Evolutionary conservation across 2,329 filamentous ascomycete species (phyloP).

Genomic region (Colletotrichum sp.): DNA sequence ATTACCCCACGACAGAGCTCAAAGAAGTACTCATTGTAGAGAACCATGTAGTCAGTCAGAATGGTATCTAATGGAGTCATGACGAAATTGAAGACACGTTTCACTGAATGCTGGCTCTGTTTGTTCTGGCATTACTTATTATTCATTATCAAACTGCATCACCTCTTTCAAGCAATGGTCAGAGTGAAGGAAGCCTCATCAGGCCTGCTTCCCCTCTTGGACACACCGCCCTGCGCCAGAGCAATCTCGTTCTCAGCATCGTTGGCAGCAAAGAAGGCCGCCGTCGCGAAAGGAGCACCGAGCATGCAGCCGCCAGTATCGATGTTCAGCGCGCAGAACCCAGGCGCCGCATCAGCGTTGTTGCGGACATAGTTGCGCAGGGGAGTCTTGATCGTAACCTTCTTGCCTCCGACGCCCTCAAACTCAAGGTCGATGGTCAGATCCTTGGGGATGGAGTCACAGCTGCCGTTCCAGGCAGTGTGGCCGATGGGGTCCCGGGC

Average conservation of each 20-base stretch:
- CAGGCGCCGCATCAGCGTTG: background rate
- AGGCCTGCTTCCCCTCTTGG: background rate
- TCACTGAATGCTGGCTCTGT: background rate
- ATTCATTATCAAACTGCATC: background rate
- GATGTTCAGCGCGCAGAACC: constrained; percentile 1
- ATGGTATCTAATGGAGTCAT: background rate
- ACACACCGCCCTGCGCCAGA: constrained; percentile 2
- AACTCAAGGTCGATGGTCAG: constrained; percentile 12
- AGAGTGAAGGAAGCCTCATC: background rate
- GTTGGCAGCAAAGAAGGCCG: constrained; percentile 1
- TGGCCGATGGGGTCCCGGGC: background rate
- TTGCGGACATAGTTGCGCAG: constrained; percentile 17
- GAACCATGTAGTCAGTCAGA: too few species aligned
- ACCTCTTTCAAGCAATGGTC: background rate
- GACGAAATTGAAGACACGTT: background rate
- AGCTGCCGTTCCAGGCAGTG: background rate
- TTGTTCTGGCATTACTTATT: background rate
- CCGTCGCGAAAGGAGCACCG: background rate
- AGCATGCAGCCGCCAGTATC: constrained; percentile 6
- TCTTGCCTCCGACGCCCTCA: background rate
- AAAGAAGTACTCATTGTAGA: background rate
- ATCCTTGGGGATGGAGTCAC: background rate
- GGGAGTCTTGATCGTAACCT: constrained; percentile 4
- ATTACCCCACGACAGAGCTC: constrained; percentile 39
- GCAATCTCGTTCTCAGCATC: constrained; percentile 8